These are phyloP conservation scores for Fusarium sarcochroum DNA, from an alignment of 2,329 filamentous ascomycete species.

Conservation along the genomic window DNA sequence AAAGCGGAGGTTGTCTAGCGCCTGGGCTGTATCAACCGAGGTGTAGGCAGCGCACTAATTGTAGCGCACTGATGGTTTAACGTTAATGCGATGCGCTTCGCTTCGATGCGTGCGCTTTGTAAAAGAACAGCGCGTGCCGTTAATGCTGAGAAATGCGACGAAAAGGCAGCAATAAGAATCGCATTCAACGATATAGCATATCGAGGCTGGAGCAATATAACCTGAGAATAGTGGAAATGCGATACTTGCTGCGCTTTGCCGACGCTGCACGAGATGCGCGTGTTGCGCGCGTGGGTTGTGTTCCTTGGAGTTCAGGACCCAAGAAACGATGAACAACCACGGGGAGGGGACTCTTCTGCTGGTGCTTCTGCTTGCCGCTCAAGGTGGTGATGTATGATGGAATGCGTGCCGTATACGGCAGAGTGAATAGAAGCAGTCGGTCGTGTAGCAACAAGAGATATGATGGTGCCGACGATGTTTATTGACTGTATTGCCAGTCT, in stretches of 20 bases:
- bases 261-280: constrained; percentile 28
- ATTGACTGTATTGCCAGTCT: constrained; percentile 24
- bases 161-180: constrained; percentile 9
- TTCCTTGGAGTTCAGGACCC: constrained; percentile 13
- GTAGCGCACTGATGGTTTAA: constrained; percentile 26
- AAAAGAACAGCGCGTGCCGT: constrained; percentile 17
- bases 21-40: constrained; percentile 33
- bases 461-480: constrained; percentile 36
- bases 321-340: constrained; percentile 10
- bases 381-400: constrained; percentile 23
- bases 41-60: constrained; percentile 2
- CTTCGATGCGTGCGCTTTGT: constrained; percentile 19
- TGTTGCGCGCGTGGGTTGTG: constrained; percentile 17
- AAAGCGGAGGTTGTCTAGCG: constrained; percentile 39
- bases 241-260: constrained; percentile 27
- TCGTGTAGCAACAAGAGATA: constrained; percentile 17
- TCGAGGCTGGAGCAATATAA: constrained; percentile 16
- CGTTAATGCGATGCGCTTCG: constrained; percentile 25
- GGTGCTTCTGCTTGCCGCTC: constrained; percentile 10
- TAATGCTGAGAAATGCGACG: constrained; percentile 14
- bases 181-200: constrained; percentile 18
- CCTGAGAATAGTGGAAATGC: not conserved
- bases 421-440: constrained; percentile 22
- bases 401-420: constrained; percentile 8
- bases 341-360: constrained; percentile 7